Evolutionary conservation across 2,329 filamentous ascomycete species (phyloP).

Genomic region (Zarea fungicola): DNA sequence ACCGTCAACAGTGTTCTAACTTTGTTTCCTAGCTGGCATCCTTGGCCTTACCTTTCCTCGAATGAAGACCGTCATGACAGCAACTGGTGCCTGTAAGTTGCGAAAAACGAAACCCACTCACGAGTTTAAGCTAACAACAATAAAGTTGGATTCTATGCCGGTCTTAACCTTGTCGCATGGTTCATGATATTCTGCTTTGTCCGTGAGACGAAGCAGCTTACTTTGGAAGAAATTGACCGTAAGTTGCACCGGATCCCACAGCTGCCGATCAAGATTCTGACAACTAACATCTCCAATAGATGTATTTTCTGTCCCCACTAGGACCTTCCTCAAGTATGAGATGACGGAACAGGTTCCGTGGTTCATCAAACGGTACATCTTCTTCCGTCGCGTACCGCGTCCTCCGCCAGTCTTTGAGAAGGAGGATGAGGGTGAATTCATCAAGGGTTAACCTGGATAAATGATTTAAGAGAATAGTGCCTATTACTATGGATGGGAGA

Average conservation of each 20-base stretch:
- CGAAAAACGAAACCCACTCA: neutral
- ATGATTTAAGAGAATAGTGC: no score
- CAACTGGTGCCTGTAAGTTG: constrained; percentile 25
- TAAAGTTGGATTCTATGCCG: constrained; percentile 36
- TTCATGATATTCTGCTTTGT: constrained; percentile 42
- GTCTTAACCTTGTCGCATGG: constrained; percentile 39
- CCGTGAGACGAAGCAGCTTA: constrained; percentile 43
- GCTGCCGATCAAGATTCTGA: neutral
- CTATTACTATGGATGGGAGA: no score
- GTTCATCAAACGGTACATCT: constrained; percentile 33
- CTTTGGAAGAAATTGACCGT: constrained; percentile 34
- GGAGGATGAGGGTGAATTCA: constrained; percentile 6
- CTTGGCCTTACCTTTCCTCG: constrained; percentile 52
- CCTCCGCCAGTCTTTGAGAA: constrained; percentile 26
- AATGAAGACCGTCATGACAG: constrained; percentile 28
- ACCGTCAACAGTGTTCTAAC: no score
- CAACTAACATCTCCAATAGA: constrained; percentile 17
- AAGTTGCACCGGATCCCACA: constrained; percentile 11
- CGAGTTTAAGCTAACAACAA: neutral
- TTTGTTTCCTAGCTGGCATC: constrained; percentile 46
- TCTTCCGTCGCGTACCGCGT: constrained; percentile 27
- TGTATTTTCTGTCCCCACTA: constrained; percentile 29
- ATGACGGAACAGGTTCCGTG: constrained; percentile 29
- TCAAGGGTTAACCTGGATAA: no score
- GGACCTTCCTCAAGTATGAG: constrained; percentile 28